A percentile compares a stretch with the other conserved stretches of the same genome.
Evolutionary conservation across 345 rosid genomes (phyloP).

Genomic region (Balakata baccata): DNA sequence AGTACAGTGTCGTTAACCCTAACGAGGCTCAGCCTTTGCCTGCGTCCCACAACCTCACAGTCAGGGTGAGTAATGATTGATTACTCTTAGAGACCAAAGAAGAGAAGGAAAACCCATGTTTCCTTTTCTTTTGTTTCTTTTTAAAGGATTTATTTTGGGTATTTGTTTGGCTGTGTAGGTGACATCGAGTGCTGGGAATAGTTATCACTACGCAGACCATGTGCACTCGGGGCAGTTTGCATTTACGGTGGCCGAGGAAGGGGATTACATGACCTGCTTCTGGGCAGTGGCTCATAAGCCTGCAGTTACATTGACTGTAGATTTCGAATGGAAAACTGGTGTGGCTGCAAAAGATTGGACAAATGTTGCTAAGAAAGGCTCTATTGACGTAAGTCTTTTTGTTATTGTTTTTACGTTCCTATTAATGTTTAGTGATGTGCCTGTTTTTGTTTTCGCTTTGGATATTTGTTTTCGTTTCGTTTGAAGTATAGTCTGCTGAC

Average conservation of each 20-base stretch:
- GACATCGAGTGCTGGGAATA: conserved; percentile 70
- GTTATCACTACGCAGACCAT: conserved; percentile 59
- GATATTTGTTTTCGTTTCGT: neutral
- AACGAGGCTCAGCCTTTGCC: conserved; percentile 67
- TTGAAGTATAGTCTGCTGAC: neutral
- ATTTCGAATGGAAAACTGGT: conserved; percentile 89
- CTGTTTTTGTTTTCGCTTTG: neutral
- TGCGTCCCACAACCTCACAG: conserved; percentile 65
- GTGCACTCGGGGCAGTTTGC: conserved; percentile 81
- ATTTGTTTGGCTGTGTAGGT: conserved; percentile 42
- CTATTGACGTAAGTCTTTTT: conserved; percentile 66
- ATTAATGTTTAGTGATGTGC: neutral
- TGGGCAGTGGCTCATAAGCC: conserved; percentile 63
- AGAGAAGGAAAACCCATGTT: neutral
- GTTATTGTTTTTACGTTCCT: neutral
- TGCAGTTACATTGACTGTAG: conserved; percentile 48
- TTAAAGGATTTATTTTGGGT: neutral
- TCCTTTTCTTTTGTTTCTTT: neutral
- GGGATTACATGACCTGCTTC: conserved; percentile 85
- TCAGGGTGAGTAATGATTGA: conserved; percentile 41
- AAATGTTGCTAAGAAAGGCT: conserved; percentile 83
- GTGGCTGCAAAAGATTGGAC: conserved; percentile 77
- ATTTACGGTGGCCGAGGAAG: conserved; percentile 74
- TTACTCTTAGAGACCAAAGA: neutral
- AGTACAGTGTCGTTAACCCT: conserved; percentile 69